Percentiles rank a stretch among this genome's conserved stretches.
Conservation (phyloP, 768 basidiomycete species). For the Candolleomyces aberdarensis region DNA sequence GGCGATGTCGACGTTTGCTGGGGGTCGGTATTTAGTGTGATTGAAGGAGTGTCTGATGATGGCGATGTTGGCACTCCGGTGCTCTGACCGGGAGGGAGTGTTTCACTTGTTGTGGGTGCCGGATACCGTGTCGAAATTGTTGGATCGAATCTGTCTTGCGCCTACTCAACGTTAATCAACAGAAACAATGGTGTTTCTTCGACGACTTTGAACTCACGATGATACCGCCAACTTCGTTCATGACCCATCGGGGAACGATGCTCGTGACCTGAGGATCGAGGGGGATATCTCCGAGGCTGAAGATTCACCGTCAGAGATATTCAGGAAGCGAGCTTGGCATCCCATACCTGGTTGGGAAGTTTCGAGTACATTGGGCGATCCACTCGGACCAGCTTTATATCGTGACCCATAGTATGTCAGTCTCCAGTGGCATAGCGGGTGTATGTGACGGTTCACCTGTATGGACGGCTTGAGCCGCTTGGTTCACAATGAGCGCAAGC, state of each 20-base stretch:
- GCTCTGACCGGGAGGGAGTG: neutral
- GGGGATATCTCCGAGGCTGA: neutral
- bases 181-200: neutral
- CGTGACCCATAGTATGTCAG: neutral
- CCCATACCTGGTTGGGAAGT: neutral
- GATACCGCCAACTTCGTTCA: neutral
- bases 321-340: neutral
- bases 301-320: neutral
- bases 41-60: neutral
- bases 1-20: neutral
- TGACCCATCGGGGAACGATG: neutral
- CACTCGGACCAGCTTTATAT: neutral
- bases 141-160: slow-evolving; percentile 6
- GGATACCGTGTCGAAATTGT: neutral
- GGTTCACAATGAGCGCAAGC: slow-evolving; percentile 31
- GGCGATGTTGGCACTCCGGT: neutral
- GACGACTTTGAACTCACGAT: neutral
- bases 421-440: neutral
- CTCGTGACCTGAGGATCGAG: neutral
- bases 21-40: neutral
- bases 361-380: neutral
- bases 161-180: slow-evolving; percentile 2
- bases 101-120: neutral
- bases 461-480: too few species aligned
- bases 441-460: slow-evolving; percentile 3